Evolutionary conservation across 2,329 filamentous ascomycete species (phyloP), one percentile per base, ranked within the genome.

Genomic region (Pestalotiopsis sp.): DNA sequence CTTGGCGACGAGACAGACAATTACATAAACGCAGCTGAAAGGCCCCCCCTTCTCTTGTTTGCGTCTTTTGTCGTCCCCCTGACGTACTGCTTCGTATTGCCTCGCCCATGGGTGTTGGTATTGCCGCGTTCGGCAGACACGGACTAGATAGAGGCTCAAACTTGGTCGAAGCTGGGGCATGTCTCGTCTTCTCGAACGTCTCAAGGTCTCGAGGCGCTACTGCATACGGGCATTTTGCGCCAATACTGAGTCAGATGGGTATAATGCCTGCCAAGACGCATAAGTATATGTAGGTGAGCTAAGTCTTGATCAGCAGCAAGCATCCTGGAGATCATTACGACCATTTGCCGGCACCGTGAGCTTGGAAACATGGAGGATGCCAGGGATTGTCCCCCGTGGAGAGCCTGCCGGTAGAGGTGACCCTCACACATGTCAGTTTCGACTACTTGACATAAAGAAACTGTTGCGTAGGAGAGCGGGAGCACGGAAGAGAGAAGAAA

Each of bases 171-270:
- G 59, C 25, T 36, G 41, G 63, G 63, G 52, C 25, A 20, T 38
- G 63, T 65, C 63, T 65, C 63, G 63, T 65, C 63, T 65, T 62
- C 63, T 65, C 63, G 63, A 62, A 65, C 63, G 63, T 65, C 63
- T 65, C 63, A 64, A 38, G 36, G 31, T 36, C 7, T 52, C 17
- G 41, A 20, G 45, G 14, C 14, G 45, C 45, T 52, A 52, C 45
- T 20, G 45, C 17, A n/a, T 52, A n/a, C 17, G 17, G 45, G 20
- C 45, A 20, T 52, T 20, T 38, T 41, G 20, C 38, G 25, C 17
- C 17, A 27, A 39, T 23, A 38, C 25, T 12, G 14, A 39, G 25
- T 17, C 17, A n/a, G 45, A 52, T n/a, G 45, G 20, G 45, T 52
- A 59, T 4, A 13, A n/a, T 27, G 57, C 23, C 57, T 59, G 23